A percentile compares a stretch with the other conserved stretches of the same genome.
These are phyloP conservation scores for Amyloporia xantha DNA, from an alignment of 768 basidiomycete genomes.

Conservation along the genomic window DNA sequence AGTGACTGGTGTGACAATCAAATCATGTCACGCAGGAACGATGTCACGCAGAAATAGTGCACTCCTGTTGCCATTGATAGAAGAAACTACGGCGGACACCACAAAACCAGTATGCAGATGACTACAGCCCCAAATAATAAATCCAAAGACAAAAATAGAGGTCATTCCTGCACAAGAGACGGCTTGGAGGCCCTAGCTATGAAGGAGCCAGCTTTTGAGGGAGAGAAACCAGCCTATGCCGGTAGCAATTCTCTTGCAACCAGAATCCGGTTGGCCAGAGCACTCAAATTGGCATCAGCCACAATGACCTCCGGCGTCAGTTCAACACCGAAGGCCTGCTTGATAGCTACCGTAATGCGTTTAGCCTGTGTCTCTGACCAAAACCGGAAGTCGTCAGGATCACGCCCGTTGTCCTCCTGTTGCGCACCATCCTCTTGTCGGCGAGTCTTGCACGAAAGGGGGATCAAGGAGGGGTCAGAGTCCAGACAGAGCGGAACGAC, in stretches of 20 bases:
- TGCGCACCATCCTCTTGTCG: conserved; percentile 15
- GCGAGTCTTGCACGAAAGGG: conserved; percentile 50
- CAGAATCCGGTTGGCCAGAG: conserved; percentile 77
- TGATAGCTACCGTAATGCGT: conserved; percentile 73
- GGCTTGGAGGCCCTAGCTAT: too few species aligned
- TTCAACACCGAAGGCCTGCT: conserved; percentile 83
- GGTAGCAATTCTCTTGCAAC: conserved; percentile 42
- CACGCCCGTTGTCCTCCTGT: conserved; percentile 35
- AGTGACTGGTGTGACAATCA: too few species aligned
- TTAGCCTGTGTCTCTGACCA: conserved; percentile 89
- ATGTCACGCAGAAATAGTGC: too few species aligned
- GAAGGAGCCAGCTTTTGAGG: too few species aligned
- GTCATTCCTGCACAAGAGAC: too few species aligned
- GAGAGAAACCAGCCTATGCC: too few species aligned
- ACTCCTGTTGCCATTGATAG: too few species aligned
- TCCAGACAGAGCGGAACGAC: conserved; percentile 87
- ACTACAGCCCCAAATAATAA: too few species aligned
- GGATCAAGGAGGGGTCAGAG: conserved; percentile 76
- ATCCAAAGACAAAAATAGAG: too few species aligned
- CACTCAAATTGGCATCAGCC: conserved; percentile 88
- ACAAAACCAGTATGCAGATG: too few species aligned
- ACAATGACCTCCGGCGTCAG: conserved; percentile 86
- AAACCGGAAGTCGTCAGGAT: conserved; percentile 91
- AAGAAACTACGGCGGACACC: too few species aligned
- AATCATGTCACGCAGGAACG: too few species aligned